Evolutionary conservation across 1,284 basidiomycete genomes (phyloP), one percentile per base, ranked within the genome.

Genomic region (Paramarasmius palmivorus): DNA sequence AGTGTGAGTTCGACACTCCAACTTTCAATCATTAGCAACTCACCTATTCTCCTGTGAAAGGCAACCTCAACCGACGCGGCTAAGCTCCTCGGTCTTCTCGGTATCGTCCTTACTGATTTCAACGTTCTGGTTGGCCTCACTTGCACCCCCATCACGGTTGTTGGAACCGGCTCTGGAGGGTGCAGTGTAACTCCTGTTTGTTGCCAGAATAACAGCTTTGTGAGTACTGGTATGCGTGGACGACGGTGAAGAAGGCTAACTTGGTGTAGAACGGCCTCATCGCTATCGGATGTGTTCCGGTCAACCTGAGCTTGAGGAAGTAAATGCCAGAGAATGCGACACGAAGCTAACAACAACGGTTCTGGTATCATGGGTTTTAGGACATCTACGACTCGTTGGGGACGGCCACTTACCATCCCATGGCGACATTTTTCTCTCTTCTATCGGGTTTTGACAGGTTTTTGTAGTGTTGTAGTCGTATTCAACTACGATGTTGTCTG

Each of bases 111-210:
- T n/a, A 29, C 53, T 15, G 53, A 47, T 35, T 34, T 59, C 35
- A 39, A 54, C 26, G 53, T 52, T 34, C 50, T 56, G n/a, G 50
- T 61, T 34, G 59, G 59, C 34, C n/a, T 57, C 44, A 45, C 35
- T 15, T 61, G 57, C 51, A 50, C 20, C 46, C 59, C 57, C 1
- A 55, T 59, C 54, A 59, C 42, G 10, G 41, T 49, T 22, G 56
- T 61, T 38, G 53, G 29, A 32, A 12, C 7, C 29, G 12, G 6
- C 29, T 32, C 12, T 32, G 29, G 29, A 6, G 29, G 29, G 47
- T 53, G 54, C 53, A 42, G 38, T 38, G 49, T 52, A 17, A 37
- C 46, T 10, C 49, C 56, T 9, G 54, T 59, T 25, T 59, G 58
- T 49, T 57, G 58, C 44, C 41, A 55, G 17, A 41, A 56, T 44